A percentile compares a stretch with the other conserved stretches of the same genome.
Conservation (phyloP, 2,329 filamentous ascomycete genomes). For the Neofusicoccum sp. region DNA sequence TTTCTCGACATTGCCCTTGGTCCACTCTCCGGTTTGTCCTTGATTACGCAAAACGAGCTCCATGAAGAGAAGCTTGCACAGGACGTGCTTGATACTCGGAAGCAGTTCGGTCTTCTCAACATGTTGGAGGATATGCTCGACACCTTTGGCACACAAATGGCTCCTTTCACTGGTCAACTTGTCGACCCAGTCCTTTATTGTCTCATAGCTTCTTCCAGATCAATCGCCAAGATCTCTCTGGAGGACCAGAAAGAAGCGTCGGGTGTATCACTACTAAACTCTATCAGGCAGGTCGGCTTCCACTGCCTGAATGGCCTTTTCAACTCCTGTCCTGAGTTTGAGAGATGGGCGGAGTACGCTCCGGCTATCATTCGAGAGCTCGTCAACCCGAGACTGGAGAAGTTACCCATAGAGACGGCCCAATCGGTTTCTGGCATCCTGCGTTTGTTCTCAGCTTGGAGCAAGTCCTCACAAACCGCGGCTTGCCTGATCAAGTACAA, state of each 20-base stretch:
- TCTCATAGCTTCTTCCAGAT: slow-evolving; percentile 63
- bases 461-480: slow-evolving; percentile 63
- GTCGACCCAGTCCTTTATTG: slow-evolving; percentile 80
- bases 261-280: slow-evolving; percentile 50
- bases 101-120: slow-evolving; percentile 87
- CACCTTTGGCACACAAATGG: slow-evolving; percentile 73
- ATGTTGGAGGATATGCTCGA: slow-evolving; percentile 86
- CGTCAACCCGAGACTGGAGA: slow-evolving; percentile 72
- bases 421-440: slow-evolving; percentile 85
- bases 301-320: slow-evolving; percentile 82
- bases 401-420: slow-evolving; percentile 79
- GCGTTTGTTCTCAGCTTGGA: slow-evolving; percentile 79
- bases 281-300: slow-evolving; percentile 68
- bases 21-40: slow-evolving; percentile 59
- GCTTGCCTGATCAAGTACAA: slow-evolving; percentile 67
- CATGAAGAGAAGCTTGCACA: slow-evolving; percentile 55
- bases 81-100: slow-evolving; percentile 65
- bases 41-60: slow-evolving; percentile 54
- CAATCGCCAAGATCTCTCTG: slow-evolving; percentile 35
- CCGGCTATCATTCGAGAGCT: slow-evolving; percentile 70
- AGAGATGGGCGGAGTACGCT: slow-evolving; percentile 69
- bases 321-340: slow-evolving; percentile 65
- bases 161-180: slow-evolving; percentile 65
- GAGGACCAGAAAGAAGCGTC: slow-evolving; percentile 26
- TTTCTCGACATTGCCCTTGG: slow-evolving; percentile 84